phyloP scores from a whole-genome alignment of 225 moss, liverwort and hornwort genomes.

The Bryum argenteum region DNA sequence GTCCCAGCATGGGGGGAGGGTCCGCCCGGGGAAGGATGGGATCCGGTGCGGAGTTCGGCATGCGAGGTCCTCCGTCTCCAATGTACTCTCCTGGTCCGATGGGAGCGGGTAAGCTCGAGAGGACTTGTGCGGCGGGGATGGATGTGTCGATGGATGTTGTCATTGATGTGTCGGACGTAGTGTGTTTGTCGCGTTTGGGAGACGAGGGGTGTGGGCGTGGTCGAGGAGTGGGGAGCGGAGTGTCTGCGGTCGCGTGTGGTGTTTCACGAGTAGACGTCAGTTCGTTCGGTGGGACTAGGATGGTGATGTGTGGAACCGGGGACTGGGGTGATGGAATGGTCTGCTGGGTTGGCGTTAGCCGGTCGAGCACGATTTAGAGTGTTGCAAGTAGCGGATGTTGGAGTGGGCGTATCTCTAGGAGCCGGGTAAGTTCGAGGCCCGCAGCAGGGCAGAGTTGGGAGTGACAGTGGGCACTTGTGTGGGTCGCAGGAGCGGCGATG shows the following conservation, averaged over 20 bases:
- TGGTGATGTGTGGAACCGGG: no score
- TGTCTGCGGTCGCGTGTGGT: not conserved
- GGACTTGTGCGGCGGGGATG: not conserved
- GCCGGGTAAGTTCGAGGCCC: not conserved
- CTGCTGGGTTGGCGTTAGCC: not conserved
- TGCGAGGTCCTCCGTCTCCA: conserved; percentile 80
- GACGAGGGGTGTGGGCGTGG: not conserved
- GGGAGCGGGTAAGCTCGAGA: conserved; percentile 61
- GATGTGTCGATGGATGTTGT: not conserved
- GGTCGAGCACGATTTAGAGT: not conserved
- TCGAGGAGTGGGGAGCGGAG: not conserved
- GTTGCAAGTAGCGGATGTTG: not conserved
- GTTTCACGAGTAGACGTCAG: not conserved
- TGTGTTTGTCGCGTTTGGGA: not conserved
- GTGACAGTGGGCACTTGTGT: conserved; percentile 24
- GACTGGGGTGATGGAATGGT: no score
- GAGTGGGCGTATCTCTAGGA: no score
- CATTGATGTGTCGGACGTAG: not conserved
- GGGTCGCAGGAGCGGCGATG: conserved; percentile 50
- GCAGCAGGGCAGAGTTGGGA: conserved; percentile 9
- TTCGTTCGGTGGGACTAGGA: not conserved
- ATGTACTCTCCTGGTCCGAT: conserved; percentile 72
- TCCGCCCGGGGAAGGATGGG: conserved; percentile 62
- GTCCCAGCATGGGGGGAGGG: conserved; percentile 65
- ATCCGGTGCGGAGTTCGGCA: conserved; percentile 62